phyloP scores from a whole-genome alignment of 805 yeast species.

The Ogataea trehalophila region DNA sequence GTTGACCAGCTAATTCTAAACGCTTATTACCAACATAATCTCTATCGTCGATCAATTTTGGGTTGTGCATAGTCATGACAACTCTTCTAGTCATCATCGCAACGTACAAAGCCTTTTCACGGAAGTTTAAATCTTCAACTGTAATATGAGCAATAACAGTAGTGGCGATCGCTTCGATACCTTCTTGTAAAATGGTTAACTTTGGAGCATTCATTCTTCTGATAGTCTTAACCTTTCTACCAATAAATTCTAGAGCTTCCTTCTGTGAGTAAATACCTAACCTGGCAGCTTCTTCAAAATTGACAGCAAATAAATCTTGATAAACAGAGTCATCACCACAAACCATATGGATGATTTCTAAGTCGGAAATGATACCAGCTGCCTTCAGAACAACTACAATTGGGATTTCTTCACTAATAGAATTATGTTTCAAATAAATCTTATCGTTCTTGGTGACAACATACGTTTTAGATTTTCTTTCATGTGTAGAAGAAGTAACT shows the following conservation, averaged over 20 bases:
- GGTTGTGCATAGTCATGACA: slow-evolving; percentile 90
- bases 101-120: slow-evolving; percentile 90
- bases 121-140: slow-evolving; percentile 74
- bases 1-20: slow-evolving; percentile 93
- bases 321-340: slow-evolving; percentile 86
- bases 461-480: slow-evolving; percentile 94
- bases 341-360: slow-evolving; percentile 89
- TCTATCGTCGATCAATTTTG: slow-evolving; percentile 95
- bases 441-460: slow-evolving; percentile 88
- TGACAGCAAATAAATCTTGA: slow-evolving; percentile 89
- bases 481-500: slow-evolving; percentile 97
- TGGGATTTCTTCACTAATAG: slow-evolving; percentile 92
- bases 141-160: slow-evolving; percentile 94
- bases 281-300: slow-evolving; percentile 89
- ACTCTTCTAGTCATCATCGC: slow-evolving; percentile 97
- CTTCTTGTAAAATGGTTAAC: slow-evolving; percentile 80
- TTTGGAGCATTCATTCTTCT: slow-evolving; percentile 83
- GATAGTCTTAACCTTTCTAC: slow-evolving; percentile 86
- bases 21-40: slow-evolving; percentile 98
- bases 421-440: slow-evolving; percentile 90
- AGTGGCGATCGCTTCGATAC: slow-evolving; percentile 93
- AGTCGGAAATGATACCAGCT: slow-evolving; percentile 87
- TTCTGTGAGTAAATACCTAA: slow-evolving; percentile 84
- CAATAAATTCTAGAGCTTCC: slow-evolving; percentile 89
- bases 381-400: slow-evolving; percentile 91